These are phyloP conservation scores for Cercospora sp. DNA, from an alignment of 2,329 filamentous ascomycete species.

Conservation along the genomic window DNA sequence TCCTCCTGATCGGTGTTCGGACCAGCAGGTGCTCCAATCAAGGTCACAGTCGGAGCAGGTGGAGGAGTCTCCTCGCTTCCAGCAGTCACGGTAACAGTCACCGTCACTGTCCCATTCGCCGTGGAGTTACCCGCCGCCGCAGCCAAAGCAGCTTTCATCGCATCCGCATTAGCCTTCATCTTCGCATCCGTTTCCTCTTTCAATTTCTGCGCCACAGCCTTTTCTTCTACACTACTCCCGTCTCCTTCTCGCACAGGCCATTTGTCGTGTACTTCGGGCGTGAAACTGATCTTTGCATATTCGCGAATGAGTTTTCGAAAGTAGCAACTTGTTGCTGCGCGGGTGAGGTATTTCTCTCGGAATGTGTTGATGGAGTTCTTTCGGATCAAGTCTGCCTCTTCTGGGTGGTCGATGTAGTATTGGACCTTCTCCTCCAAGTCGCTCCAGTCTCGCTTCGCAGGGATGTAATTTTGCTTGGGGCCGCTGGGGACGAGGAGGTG, in stretches of 20 bases:
- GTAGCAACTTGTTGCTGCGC: constrained; percentile 38
- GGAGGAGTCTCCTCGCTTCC: not conserved
- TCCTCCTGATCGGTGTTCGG: not conserved
- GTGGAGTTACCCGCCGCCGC: too few relatives aligned
- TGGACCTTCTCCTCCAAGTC: constrained; percentile 34
- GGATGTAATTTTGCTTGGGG: constrained; percentile 35
- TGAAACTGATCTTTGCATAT: constrained; percentile 32
- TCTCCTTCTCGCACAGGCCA: constrained; percentile 2
- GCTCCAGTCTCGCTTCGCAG: constrained; percentile 31
- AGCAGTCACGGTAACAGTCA: not conserved
- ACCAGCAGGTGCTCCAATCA: not conserved
- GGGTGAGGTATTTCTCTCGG: constrained; percentile 33
- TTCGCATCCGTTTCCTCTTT: not conserved
- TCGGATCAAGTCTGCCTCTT: constrained; percentile 32
- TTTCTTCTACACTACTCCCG: not conserved
- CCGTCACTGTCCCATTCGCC: not conserved
- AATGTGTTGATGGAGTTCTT: constrained; percentile 33
- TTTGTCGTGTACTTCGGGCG: constrained; percentile 23
- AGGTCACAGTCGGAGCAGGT: not conserved
- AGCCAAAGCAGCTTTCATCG: not conserved
- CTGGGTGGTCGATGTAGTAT: constrained; percentile 29
- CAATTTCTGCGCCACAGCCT: not conserved
- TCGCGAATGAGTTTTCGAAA: constrained; percentile 33
- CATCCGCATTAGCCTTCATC: not conserved
- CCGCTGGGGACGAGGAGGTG: constrained; percentile 33